Base-by-base conservation (phyloP, 805 yeast species). In the Tetrapisispora iriomotensis region DNA sequence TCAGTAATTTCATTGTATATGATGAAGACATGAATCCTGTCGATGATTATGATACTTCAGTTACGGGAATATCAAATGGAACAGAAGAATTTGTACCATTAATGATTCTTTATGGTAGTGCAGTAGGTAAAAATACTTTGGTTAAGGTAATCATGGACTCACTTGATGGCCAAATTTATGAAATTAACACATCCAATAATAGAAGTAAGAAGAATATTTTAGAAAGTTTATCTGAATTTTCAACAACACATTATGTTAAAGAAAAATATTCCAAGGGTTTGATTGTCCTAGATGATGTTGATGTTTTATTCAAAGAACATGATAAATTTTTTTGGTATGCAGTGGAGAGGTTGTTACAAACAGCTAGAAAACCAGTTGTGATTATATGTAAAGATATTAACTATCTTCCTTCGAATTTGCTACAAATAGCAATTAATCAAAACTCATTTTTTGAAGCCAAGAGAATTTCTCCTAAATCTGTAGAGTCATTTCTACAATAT, bases 241-340 rank as follows among this genome's bases (percentile, higher is more conserved):
- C 90, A 40, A 88, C 95, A 4, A 82, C 94, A 0, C 86, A 85
- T 43, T 64, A 82, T 34, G 88, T 90, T 2, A 84, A 80, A 46
- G 65, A 65, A 36, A 51, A 51, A 29, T 48, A 48, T 12, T 47
- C 56, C n/a, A 70, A 75, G 42, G 87, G 90, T 7, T 64, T 86
- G 6, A 78, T 92, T 4, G 59, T 92, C 25, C 67, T 90, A 41
- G 95, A 88, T 49, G 96, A 90, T 50, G 88, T 83, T 29, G 95
- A 90, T 54, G 66, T 84, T 9, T 56, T 88, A 15, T 85, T 81
- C 50, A 85, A 76, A 39, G 75, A 71, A 29, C 76, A 73, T 24
- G 97, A 92, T 50, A 75, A 72, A 41, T 76, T 77, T 2, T 88
- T 90, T 53, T 92, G 96, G 96, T 53, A 68, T 1, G 76, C 80